Conservation (phyloP, 2,329 filamentous ascomycete species). For the Epichloe coenophiala region DNA sequence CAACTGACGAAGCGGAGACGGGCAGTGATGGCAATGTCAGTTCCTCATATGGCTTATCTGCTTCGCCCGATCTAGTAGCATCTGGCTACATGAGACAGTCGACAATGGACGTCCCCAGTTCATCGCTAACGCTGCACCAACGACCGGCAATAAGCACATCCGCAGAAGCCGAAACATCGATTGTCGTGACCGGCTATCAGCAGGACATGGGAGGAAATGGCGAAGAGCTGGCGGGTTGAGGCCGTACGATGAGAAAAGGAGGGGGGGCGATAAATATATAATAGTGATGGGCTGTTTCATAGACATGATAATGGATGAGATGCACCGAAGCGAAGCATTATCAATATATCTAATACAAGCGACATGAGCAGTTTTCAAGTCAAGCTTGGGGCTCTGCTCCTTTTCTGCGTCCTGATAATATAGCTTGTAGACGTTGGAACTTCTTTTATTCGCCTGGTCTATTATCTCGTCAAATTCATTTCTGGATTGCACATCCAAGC, state of each 20-base stretch:
- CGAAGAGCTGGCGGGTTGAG: not conserved
- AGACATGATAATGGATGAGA: not conserved
- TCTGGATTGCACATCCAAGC: not conserved
- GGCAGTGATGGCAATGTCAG: not conserved
- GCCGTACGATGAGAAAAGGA: not conserved
- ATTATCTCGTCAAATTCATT: constrained; percentile 12
- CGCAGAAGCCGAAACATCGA: not conserved
- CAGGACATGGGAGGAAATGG: not conserved
- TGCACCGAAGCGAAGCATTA: not conserved
- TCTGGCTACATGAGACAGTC: not conserved
- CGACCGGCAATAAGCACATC: not conserved
- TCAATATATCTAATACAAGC: not conserved
- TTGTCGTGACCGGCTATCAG: not conserved
- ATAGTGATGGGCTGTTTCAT: not conserved
- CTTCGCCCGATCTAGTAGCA: not conserved
- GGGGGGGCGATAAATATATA: not conserved
- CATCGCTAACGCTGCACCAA: not conserved
- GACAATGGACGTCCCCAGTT: not conserved
- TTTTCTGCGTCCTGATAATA: not conserved
- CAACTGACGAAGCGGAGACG: not conserved
- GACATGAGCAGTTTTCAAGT: not conserved
- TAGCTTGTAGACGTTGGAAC: not conserved
- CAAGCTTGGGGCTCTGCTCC: not conserved
- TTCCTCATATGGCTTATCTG: not conserved
- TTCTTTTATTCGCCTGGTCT: constrained; percentile 9